Evolutionary conservation across 345 rosid genomes (phyloP), one percentile per base, ranked within the genome.

Genomic region (Punica granatum): DNA sequence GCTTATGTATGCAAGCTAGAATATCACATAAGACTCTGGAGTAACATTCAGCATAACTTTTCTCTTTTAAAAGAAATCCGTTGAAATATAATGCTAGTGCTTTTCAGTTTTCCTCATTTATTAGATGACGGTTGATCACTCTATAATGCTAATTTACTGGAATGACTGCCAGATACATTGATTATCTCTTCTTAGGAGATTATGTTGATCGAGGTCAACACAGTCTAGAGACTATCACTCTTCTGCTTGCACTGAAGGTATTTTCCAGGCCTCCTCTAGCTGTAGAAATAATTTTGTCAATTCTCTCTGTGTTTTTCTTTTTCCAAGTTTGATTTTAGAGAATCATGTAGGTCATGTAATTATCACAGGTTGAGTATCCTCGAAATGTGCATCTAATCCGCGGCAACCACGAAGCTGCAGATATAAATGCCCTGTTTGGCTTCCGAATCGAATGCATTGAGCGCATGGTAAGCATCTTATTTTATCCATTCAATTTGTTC

Each of bases 351-450:
- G 19, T 77, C 70, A 72, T 33, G 42, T 78, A 51, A 69, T 16
- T 72, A 26, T 70, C 81, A 72, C 83, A 94, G 99, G 97, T 88
- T 69, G 98, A 94, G 79, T 82, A 94, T 87, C 92, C 90, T 41
- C 70, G 81, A 61, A 92, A 92, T 64, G 92, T 94, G 59, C 98
- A 94, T 73, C 73, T 94, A 68, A 94, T 94, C 80, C 96, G 99
- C 43, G 99, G 98, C 67, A 94, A 94, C 78, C 99, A 94, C 82
- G 99, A 94, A 87, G 99, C 98, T 48, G 98, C 98, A 12, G 99
- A 92, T 76, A 92, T 94, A 75, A 94, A 94, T 85, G 98, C 99
- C 69, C 99, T 92, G 48, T 94, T 94, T 81, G 99, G 99, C 61
- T 94, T 94, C 79, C 81, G 97, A 70, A 89, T 91, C 61, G 98